Percentiles rank a stretch among this genome's conserved stretches.
These are phyloP conservation scores for Xylaria hypoxylon DNA, from an alignment of 2,329 filamentous ascomycete genomes.

Conservation along the genomic window DNA sequence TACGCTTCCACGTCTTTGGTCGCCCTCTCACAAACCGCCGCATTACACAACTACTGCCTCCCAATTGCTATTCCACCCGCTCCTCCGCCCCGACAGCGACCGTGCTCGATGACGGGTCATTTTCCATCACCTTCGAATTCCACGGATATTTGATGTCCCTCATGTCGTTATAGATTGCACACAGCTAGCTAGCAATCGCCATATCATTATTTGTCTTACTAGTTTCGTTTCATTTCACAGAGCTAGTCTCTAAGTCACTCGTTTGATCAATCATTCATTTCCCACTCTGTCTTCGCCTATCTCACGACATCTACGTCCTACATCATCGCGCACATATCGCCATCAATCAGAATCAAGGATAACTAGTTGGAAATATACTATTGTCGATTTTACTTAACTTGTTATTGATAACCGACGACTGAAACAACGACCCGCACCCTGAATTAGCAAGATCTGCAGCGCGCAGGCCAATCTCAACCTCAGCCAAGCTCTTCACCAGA, in stretches of 20 bases:
- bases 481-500: slow-evolving; percentile 37
- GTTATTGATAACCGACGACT: slow-evolving; percentile 6
- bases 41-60: slow-evolving; percentile 28
- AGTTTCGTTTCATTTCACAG: slow-evolving; percentile 48
- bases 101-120: slow-evolving; percentile 25
- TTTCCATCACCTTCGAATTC: slow-evolving; percentile 25
- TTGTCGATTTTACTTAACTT: slow-evolving; percentile 28
- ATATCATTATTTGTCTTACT: slow-evolving; percentile 38
- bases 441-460: slow-evolving; percentile 42
- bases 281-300: slow-evolving; percentile 23
- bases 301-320: slow-evolving; percentile 23
- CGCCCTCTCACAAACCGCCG: slow-evolving; percentile 36
- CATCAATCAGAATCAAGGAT: slow-evolving; percentile 11
- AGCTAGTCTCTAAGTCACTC: slow-evolving; percentile 64
- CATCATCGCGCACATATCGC: slow-evolving; percentile 18
- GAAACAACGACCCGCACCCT: slow-evolving; percentile 12
- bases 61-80: slow-evolving; percentile 19
- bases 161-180: slow-evolving; percentile 47
- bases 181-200: slow-evolving; percentile 46
- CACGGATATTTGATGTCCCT: slow-evolving; percentile 43
- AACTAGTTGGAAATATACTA: slow-evolving; percentile 4
- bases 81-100: slow-evolving; percentile 26
- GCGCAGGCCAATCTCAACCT: slow-evolving; percentile 38
- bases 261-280: slow-evolving; percentile 49
- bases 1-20: slow-evolving; percentile 29